These are phyloP conservation scores for Nitzschia inconspicua DNA, from an alignment of 108 stramenopile species.

Conservation along the genomic window DNA sequence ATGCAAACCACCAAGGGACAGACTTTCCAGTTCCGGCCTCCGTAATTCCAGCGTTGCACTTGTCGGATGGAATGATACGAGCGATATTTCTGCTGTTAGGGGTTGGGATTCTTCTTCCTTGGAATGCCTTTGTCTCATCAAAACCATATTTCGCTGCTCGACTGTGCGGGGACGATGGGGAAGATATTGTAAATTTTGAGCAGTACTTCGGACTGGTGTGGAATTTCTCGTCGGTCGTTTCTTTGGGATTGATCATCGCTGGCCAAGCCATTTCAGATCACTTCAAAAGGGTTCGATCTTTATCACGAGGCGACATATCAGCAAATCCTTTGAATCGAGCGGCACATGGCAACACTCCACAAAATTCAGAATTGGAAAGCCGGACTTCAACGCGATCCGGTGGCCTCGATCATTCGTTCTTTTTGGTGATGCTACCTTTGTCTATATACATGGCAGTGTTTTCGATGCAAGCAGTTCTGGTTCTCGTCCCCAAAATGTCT, in stretches of 20 bases:
- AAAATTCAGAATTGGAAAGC: too few relatives aligned
- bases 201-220: slow-evolving; percentile 48
- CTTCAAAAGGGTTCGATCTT: background rate
- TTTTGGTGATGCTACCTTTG: slow-evolving; percentile 41
- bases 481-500: slow-evolving; percentile 19
- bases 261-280: slow-evolving; percentile 11
- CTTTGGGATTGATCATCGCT: slow-evolving; percentile 26
- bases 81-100: slow-evolving; percentile 1
- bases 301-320: too few relatives aligned
- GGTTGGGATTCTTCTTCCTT: slow-evolving; percentile 56
- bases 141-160: slow-evolving; percentile 49
- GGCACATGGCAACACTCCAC: too few relatives aligned
- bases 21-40: too few relatives aligned
- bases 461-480: slow-evolving; percentile 27
- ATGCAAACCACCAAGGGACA: too few relatives aligned
- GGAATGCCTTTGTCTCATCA: slow-evolving; percentile 71
- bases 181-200: slow-evolving; percentile 27
- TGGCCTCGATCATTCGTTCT: slow-evolving; percentile 18
- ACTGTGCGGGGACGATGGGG: slow-evolving; percentile 19
- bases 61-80: slow-evolving; percentile 1
- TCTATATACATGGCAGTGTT: slow-evolving; percentile 40
- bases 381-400: too few relatives aligned
- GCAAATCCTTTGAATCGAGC: too few relatives aligned
- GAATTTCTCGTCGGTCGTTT: slow-evolving; percentile 40
- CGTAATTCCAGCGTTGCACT: background rate